Percentiles rank a stretch among this genome's conserved stretches.
Conservation (phyloP, 2,329 filamentous ascomycete genomes). For the Pyrenophora tritici-repentis region DNA sequence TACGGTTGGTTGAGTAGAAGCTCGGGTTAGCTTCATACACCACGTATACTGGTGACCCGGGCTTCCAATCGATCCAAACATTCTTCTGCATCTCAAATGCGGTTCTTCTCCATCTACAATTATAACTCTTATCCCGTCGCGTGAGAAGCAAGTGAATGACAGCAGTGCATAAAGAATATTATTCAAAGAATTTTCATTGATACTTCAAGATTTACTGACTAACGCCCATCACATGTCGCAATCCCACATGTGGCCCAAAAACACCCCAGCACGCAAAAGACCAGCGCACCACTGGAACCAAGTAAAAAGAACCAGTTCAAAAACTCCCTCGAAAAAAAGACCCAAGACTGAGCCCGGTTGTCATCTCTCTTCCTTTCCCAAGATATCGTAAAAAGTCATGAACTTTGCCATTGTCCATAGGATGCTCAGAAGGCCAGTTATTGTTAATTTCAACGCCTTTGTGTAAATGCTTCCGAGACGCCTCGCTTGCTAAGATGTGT, state of each 20-base stretch:
- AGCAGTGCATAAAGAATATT: neutral
- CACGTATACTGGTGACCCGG: no score
- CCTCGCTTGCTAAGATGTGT: conserved; percentile 32
- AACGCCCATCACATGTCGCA: neutral
- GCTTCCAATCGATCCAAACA: no score
- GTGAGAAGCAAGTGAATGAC: neutral
- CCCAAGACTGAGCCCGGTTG: conserved; percentile 6
- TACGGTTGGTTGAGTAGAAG: no score
- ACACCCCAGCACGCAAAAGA: neutral
- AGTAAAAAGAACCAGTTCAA: neutral
- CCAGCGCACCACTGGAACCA: no score
- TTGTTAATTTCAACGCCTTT: conserved; percentile 23
- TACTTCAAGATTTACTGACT: neutral
- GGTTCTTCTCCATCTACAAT: no score
- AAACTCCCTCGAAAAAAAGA: conserved; percentile 16
- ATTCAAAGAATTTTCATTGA: conserved; percentile 1
- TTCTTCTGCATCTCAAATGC: no score
- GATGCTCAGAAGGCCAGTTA: conserved; percentile 30
- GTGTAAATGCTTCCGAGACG: conserved; percentile 42
- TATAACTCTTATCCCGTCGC: no score
- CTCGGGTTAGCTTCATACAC: no score
- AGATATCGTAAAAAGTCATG: conserved; percentile 23
- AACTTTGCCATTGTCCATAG: conserved; percentile 24
- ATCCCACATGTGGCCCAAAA: neutral
- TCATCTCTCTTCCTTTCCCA: conserved; percentile 4